phyloP scores from a whole-genome alignment of 805 yeast genomes.

The fission yeast (Schizosaccharomyces pombe) region ASM294v3 CU329670.1:2484001-2484500 shows the following conservation, averaged over 20 bases:
- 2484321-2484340: slow-evolving; percentile 53
- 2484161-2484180: slow-evolving; percentile 57
- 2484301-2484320: slow-evolving; percentile 40
- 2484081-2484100: slow-evolving; percentile 17
- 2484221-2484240: slow-evolving; percentile 36
- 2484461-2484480: slow-evolving; percentile 63
- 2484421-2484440: slow-evolving; percentile 50
- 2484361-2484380: slow-evolving; percentile 66
- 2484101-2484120: slow-evolving; percentile 67
- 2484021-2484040: slow-evolving; percentile 78
- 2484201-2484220: slow-evolving; percentile 30
- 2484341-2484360: slow-evolving; percentile 39
- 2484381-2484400: slow-evolving; percentile 29
- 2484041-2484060: slow-evolving; percentile 26
- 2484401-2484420: slow-evolving; percentile 42
- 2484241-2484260: slow-evolving; percentile 34
- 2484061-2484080: background rate
- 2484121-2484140: slow-evolving; percentile 61
- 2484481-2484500: slow-evolving; percentile 62
- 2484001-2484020: slow-evolving; percentile 73
- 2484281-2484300: slow-evolving; percentile 37
- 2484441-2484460: slow-evolving; percentile 32
- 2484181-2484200: slow-evolving; percentile 46
- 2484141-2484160: slow-evolving; percentile 60
- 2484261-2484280: slow-evolving; percentile 6